phyloP scores from a whole-genome alignment of 2,329 filamentous ascomycete species.

The Epichloe scottii region DNA sequence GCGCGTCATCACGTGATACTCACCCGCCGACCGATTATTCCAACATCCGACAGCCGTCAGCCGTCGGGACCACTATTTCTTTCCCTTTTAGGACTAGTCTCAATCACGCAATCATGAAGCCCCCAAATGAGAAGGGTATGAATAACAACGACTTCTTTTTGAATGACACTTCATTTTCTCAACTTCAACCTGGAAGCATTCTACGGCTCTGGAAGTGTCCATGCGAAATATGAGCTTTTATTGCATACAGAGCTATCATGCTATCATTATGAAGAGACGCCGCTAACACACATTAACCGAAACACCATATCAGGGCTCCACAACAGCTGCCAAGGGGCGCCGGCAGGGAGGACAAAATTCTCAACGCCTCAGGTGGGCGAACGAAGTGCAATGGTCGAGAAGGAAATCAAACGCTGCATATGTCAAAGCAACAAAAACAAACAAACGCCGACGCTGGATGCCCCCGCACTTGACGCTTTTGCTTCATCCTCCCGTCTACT shows the following conservation, averaged over 20 bases:
- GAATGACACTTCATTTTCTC: conserved; percentile 6
- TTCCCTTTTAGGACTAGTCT: conserved; percentile 14
- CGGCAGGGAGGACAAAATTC: not conserved
- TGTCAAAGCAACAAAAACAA: not conserved
- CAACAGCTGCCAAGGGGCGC: not conserved
- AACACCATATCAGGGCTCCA: conserved; percentile 1
- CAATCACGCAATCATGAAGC: conserved; percentile 21
- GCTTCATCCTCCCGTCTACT: conserved; percentile 13
- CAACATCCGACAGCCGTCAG: not conserved
- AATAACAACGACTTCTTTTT: conserved; percentile 9
- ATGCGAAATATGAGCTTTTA: conserved; percentile 9
- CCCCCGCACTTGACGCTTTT: not conserved
- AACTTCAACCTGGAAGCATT: conserved; percentile 10
- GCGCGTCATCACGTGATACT: conserved; percentile 3
- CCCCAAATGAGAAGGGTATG: conserved; percentile 10
- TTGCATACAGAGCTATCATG: conserved; percentile 11
- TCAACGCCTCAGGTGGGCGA: not conserved
- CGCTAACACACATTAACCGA: not conserved
- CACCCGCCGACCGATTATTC: too few relatives aligned
- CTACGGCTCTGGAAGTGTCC: not conserved
- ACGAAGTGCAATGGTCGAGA: not conserved
- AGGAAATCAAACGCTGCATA: conserved; percentile 4
- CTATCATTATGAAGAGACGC: conserved; percentile 4
- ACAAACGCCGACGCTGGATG: not conserved
- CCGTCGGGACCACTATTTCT: conserved; percentile 1